Evolutionary conservation across 345 rosid species (phyloP).

Genomic region (Anacardium occidentale): DNA sequence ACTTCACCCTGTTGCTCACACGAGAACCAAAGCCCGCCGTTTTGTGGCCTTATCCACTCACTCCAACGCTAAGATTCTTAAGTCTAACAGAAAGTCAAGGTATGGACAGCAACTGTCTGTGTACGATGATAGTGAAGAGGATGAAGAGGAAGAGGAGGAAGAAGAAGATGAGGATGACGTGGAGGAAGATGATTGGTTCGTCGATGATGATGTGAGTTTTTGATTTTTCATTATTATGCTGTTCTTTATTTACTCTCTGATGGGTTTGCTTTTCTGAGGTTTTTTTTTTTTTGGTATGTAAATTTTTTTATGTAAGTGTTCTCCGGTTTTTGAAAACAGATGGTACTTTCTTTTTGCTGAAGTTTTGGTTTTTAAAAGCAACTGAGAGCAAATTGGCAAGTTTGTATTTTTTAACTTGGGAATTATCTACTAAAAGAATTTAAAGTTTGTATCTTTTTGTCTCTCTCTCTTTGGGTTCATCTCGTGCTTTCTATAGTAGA

Average conservation of each 20-base stretch:
- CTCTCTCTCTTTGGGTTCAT: not conserved
- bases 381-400: not conserved
- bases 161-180: slow-evolving; percentile 35
- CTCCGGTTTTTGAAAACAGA: not conserved
- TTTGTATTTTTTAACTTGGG: not conserved
- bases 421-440: not conserved
- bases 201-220: slow-evolving; percentile 46
- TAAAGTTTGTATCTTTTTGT: not conserved
- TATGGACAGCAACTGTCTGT: slow-evolving; percentile 48
- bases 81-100: slow-evolving; percentile 63
- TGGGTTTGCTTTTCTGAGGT: not conserved
- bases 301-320: not conserved
- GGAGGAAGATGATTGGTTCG: slow-evolving; percentile 45
- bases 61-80: slow-evolving; percentile 76
- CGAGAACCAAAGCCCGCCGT: not conserved
- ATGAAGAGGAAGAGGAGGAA: slow-evolving; percentile 40
- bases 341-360: not conserved
- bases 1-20: slow-evolving; percentile 2
- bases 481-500: not conserved
- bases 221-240: not conserved
- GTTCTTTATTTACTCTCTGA: not conserved
- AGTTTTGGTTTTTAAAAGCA: not conserved
- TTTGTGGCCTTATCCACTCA: slow-evolving; percentile 55
- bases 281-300: not conserved
- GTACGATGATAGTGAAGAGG: slow-evolving; percentile 50